Conservation (phyloP, 495 filamentous ascomycete genomes). For the Lasiosphaeria hispida region DNA sequence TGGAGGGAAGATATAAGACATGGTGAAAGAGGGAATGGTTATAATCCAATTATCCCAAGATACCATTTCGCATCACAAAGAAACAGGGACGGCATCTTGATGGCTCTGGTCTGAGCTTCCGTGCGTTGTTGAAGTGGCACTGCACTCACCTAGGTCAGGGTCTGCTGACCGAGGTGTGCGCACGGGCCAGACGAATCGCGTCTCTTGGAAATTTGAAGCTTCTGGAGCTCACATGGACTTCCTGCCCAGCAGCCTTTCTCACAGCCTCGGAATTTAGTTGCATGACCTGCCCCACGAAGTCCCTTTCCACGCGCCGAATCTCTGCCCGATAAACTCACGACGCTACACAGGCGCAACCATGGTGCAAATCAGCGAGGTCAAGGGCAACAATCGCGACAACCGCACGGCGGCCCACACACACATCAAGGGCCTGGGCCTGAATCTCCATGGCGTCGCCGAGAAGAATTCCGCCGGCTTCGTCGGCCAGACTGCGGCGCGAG, state of each 20-base stretch:
- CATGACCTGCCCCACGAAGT: neutral
- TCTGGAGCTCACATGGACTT: constrained; percentile 18
- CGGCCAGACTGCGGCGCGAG: constrained; percentile 82
- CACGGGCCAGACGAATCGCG: constrained; percentile 14
- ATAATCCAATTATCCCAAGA: too few species aligned
- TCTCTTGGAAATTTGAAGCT: constrained; percentile 28
- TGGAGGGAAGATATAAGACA: neutral
- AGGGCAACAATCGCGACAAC: constrained; percentile 91
- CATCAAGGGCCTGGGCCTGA: constrained; percentile 89
- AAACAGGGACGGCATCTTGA: too few species aligned
- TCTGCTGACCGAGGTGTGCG: neutral
- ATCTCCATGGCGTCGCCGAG: constrained; percentile 78
- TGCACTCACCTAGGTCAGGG: neutral
- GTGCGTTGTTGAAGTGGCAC: constrained; percentile 5
- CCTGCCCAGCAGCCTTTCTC: constrained; percentile 7
- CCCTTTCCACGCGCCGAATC: constrained; percentile 5
- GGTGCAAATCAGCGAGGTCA: constrained; percentile 96
- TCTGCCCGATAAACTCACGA: neutral
- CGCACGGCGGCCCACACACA: constrained; percentile 95
- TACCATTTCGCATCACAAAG: too few species aligned
- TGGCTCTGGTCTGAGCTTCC: neutral
- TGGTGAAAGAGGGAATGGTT: neutral
- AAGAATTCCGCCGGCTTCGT: constrained; percentile 76
- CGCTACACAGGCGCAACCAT: constrained; percentile 42
- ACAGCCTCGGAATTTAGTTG: neutral